A percentile compares a stretch with the other conserved stretches of the same genome.
These are phyloP conservation scores for Fusarium subtropicale DNA, from an alignment of 2,329 filamentous ascomycete genomes.

Conservation along the genomic window DNA sequence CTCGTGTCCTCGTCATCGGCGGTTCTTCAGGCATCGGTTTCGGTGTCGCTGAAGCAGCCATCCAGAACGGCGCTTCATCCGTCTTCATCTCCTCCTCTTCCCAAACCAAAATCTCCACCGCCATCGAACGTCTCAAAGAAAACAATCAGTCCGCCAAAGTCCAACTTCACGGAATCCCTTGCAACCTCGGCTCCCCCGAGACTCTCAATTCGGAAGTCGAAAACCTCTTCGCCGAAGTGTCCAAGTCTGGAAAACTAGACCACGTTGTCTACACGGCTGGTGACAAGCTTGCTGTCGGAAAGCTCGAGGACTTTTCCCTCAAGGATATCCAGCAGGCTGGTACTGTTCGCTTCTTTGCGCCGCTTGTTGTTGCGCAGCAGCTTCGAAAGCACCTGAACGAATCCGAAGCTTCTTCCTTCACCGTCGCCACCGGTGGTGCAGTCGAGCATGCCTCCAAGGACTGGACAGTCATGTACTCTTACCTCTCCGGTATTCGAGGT, in stretches of 20 bases:
- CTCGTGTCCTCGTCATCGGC: slow-evolving; percentile 42
- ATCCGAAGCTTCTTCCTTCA: slow-evolving; percentile 29
- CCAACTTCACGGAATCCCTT: slow-evolving; percentile 34
- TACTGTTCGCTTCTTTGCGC: slow-evolving; percentile 37
- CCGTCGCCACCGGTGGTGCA: slow-evolving; percentile 31
- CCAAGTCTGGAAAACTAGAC: slow-evolving; percentile 33
- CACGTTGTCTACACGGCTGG: slow-evolving; percentile 41
- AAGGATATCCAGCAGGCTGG: slow-evolving; percentile 34
- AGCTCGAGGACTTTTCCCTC: slow-evolving; percentile 25
- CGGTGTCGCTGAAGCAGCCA: slow-evolving; percentile 36
- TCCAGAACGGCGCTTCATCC: slow-evolving; percentile 30
- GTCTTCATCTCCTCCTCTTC: slow-evolving; percentile 36
- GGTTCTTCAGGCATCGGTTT: slow-evolving; percentile 42
- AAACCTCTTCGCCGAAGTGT: slow-evolving; percentile 25
- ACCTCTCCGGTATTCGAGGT: slow-evolving; percentile 29
- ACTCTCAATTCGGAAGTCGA: slow-evolving; percentile 29
- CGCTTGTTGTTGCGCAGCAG: slow-evolving; percentile 36
- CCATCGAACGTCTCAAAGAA: slow-evolving; percentile 29
- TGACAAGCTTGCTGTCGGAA: slow-evolving; percentile 26
- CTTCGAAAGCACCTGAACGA: slow-evolving; percentile 32
- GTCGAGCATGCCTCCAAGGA: slow-evolving; percentile 31
- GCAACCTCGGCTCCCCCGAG: slow-evolving; percentile 26
- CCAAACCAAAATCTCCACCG: slow-evolving; percentile 16
- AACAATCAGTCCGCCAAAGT: slow-evolving; percentile 28
- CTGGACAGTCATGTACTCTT: slow-evolving; percentile 35